Conservation (phyloP, 495 filamentous ascomycete species). For the Daldinia vernicosa region DNA sequence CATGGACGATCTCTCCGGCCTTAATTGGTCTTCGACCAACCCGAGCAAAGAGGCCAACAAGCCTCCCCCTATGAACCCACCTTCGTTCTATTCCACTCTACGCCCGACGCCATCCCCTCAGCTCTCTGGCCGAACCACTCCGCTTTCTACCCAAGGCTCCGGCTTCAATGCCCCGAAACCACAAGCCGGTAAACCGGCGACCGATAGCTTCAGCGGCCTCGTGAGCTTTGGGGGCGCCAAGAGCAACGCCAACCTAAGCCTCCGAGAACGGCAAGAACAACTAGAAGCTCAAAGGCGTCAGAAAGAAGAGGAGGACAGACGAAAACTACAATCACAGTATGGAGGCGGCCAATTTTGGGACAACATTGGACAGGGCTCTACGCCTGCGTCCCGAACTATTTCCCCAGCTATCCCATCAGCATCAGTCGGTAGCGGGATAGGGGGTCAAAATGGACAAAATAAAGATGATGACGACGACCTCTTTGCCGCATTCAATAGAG, state of each 20-base stretch:
- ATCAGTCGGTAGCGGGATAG: constrained; percentile 36
- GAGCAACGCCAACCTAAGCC: constrained; percentile 72
- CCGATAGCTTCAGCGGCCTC: constrained; percentile 90
- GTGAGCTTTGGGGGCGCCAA: constrained; percentile 79
- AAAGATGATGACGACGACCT: constrained; percentile 63
- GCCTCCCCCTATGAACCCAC: constrained; percentile 52
- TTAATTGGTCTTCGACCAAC: constrained; percentile 61
- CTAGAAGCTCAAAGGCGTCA: constrained; percentile 78
- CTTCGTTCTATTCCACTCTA: constrained; percentile 66
- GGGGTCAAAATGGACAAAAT: constrained; percentile 45
- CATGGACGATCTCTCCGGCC: constrained; percentile 65
- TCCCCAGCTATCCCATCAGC: constrained; percentile 37
- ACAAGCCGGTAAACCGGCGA: constrained; percentile 67
- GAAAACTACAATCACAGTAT: constrained; percentile 75
- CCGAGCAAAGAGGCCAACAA: constrained; percentile 53
- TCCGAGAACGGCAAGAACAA: constrained; percentile 85
- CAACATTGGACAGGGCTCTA: constrained; percentile 54
- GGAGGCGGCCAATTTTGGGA: constrained; percentile 80
- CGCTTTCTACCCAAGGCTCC: constrained; percentile 65
- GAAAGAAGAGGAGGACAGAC: constrained; percentile 76
- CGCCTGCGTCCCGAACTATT: constrained; percentile 51
- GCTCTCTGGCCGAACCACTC: constrained; percentile 73
- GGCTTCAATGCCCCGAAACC: constrained; percentile 59
- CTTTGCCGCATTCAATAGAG: constrained; percentile 68
- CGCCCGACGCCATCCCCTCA: constrained; percentile 68